Base-by-base conservation (phyloP, 2,329 filamentous ascomycete genomes). In the Diaporthe sp. region DNA sequence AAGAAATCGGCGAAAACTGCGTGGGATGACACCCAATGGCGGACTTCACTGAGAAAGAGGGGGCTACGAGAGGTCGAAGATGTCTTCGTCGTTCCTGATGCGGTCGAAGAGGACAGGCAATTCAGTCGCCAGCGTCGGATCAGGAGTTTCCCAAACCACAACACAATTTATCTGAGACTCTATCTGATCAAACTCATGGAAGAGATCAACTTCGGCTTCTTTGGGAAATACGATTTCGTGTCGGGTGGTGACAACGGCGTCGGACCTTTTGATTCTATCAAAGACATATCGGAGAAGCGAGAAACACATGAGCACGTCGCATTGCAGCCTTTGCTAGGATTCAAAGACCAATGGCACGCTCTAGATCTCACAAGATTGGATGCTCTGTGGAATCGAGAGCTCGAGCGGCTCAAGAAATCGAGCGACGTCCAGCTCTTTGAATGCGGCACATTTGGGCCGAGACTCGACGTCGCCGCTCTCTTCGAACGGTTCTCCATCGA, bases 1-100 rank as follows among this genome's bases (percentile, higher is more conserved):
- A 57, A 53, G 34, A n/a, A 8, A 19, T 22, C 17, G 9, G 17
- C n/a, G 19, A 51, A 74, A 83, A 82, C 72, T 83, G 81, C 37
- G 17, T 72, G 75, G 62, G 37, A 46, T 28, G 75, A 59, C 15
- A 53, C 46, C 10, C 46, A 51, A 53, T 58, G 69, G 37, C 53
- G n/a, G 34, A 69, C 34, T 10, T 70, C 61, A 19, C 39, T 77
- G n/a, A 51, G 75, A 9, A 68, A 53, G 22, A 77, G 42, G 51
- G 46, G 51, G 9, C 17, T 77, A 34, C 76, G 67, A 62, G 59
- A 74, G n/a, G 49, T 28, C 31, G 68, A 70, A 51, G 25, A 71
- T 39, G 72, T 65, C 15, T 72, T 77, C 13, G 55, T 76, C 15
- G 51, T 74, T 37, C 71, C 74, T 44, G 74, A 77, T 39, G 28